These are phyloP conservation scores for Ulota crispa DNA, from an alignment of 225 moss, liverwort and hornwort genomes.

Conservation along the genomic window DNA sequence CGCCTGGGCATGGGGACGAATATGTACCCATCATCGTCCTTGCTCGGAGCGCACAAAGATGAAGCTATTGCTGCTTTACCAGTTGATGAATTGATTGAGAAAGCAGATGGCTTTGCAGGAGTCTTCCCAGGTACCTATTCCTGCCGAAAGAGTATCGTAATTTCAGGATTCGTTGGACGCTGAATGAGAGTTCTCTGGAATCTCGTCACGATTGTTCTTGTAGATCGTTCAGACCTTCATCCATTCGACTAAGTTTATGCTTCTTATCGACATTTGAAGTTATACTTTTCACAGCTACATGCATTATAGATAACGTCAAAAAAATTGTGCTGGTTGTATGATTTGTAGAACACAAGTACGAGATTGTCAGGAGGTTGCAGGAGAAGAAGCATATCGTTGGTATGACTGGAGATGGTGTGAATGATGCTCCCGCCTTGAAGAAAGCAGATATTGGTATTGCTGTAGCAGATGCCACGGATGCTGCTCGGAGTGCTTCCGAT, in stretches of 20 bases:
- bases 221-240: neutral
- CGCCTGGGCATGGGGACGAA: conserved; percentile 72
- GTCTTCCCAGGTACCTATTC: conserved; percentile 56
- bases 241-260: neutral
- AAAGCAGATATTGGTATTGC: conserved; percentile 90
- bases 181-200: neutral
- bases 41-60: conserved; percentile 57
- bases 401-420: conserved; percentile 89
- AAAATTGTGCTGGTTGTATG: neutral
- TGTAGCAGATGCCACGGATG: conserved; percentile 82
- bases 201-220: neutral
- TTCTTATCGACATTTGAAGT: neutral
- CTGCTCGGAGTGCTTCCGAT: conserved; percentile 76
- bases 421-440: conserved; percentile 85
- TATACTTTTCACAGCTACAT: neutral
- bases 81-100: conserved; percentile 68
- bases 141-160: neutral
- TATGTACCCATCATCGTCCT: conserved; percentile 74
- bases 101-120: conserved; percentile 82
- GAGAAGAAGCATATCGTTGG: conserved; percentile 70
- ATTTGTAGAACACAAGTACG: conserved; percentile 72
- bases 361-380: conserved; percentile 71
- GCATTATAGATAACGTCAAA: neutral
- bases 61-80: conserved; percentile 48
- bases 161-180: neutral